Conservation (phyloP, 306 rosid genomes). For the Vigna nakashimae region DNA sequence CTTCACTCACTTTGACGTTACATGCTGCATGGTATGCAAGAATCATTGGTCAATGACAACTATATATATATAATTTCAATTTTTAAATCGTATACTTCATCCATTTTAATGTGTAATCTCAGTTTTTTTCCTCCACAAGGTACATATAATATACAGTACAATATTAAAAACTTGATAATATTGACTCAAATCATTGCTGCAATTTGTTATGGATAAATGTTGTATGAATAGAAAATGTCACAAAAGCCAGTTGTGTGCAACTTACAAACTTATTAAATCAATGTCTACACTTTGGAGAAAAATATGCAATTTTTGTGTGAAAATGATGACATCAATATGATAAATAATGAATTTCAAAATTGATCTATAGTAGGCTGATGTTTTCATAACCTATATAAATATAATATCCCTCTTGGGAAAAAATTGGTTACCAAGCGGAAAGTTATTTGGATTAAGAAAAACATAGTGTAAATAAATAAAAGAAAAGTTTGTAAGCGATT, state of each 20-base stretch:
- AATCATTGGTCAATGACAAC: constrained; percentile 10
- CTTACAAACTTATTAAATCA: not conserved
- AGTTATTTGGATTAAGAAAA: too few relatives aligned
- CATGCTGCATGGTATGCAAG: not conserved
- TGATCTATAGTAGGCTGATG: too few relatives aligned
- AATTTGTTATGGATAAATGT: not conserved
- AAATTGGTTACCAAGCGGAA: too few relatives aligned
- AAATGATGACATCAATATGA: not conserved
- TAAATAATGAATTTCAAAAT: not conserved
- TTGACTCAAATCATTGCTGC: not conserved
- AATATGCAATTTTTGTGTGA: not conserved
- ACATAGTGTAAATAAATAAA: too few relatives aligned
- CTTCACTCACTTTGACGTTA: not conserved
- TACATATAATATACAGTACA: not conserved
- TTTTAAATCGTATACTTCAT: not conserved
- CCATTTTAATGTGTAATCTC: not conserved
- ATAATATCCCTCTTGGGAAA: too few relatives aligned
- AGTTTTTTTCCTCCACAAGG: not conserved
- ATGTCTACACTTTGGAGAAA: not conserved
- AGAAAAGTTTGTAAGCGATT: too few relatives aligned
- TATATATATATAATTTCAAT: not conserved
- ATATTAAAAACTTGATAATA: not conserved
- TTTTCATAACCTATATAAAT: too few relatives aligned
- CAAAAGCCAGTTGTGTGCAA: not conserved
- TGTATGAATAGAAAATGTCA: not conserved